Percentiles rank a stretch among this genome's conserved stretches.
phyloP scores from a whole-genome alignment of 495 filamentous ascomycete genomes.

The Penicillium maclennaniae region DNA sequence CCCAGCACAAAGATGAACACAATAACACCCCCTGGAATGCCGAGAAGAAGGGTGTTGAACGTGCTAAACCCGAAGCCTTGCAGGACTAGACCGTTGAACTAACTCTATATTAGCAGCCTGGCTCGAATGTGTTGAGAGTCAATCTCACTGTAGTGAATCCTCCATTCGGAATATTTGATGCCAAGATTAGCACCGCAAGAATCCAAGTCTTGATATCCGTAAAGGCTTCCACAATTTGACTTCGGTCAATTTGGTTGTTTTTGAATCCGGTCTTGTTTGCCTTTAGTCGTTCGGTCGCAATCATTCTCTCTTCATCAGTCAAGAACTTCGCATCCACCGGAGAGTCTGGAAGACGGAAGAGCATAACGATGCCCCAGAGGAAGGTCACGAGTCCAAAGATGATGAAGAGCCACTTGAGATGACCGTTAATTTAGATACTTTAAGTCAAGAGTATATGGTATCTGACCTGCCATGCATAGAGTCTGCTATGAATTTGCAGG shows the following conservation, averaged over 20 bases:
- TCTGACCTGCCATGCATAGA: constrained; percentile 37
- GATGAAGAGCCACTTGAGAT: constrained; percentile 56
- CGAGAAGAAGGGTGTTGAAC: constrained; percentile 35
- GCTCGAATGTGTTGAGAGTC: background rate
- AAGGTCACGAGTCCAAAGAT: constrained; percentile 57
- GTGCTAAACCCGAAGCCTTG: constrained; percentile 38
- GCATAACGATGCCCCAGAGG: constrained; percentile 44
- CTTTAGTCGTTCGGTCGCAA: constrained; percentile 26
- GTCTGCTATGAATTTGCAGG: constrained; percentile 14
- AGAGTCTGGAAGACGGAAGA: constrained; percentile 50
- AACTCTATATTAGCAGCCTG: background rate
- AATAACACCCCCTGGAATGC: constrained; percentile 37
- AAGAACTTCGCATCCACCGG: constrained; percentile 53
- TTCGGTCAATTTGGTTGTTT: constrained; percentile 36
- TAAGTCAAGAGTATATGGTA: constrained; percentile 57
- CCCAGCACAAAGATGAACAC: constrained; percentile 37
- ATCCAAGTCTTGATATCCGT: constrained; percentile 31
- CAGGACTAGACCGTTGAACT: constrained; percentile 42
- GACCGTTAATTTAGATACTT: constrained; percentile 21
- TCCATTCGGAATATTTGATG: constrained; percentile 25
- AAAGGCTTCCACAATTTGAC: constrained; percentile 28
- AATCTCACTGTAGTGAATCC: constrained; percentile 26
- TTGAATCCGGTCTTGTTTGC: constrained; percentile 54
- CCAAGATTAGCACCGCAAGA: constrained; percentile 29
- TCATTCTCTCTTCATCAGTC: constrained; percentile 44